A percentile compares a stretch with the other conserved stretches of the same genome.
These are phyloP conservation scores for Rosa multiflora DNA, from an alignment of 306 rosid genomes.

Conservation along the genomic window DNA sequence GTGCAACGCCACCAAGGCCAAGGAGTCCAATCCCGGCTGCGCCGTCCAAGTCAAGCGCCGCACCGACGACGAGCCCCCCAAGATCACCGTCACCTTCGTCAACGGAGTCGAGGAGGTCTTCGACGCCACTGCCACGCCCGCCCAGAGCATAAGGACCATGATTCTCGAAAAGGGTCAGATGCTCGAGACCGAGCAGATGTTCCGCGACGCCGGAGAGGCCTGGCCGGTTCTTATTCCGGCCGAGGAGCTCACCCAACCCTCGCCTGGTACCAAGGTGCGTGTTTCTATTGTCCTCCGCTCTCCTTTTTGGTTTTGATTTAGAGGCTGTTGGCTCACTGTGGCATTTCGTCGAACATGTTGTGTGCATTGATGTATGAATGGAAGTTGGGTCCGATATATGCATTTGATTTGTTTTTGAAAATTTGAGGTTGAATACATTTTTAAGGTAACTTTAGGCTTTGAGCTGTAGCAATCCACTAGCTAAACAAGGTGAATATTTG, in stretches of 20 bases:
- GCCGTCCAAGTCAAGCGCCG: slow-evolving; percentile 81
- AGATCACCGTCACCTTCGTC: slow-evolving; percentile 81
- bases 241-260: slow-evolving; percentile 54
- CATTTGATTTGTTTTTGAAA: not conserved
- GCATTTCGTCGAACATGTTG: slow-evolving; percentile 21
- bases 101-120: slow-evolving; percentile 73
- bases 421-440: not conserved
- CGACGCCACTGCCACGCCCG: slow-evolving; percentile 75
- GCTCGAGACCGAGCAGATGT: slow-evolving; percentile 79
- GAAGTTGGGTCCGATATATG: not conserved
- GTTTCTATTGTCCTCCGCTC: not conserved
- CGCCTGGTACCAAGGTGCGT: slow-evolving; percentile 68
- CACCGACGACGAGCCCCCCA: slow-evolving; percentile 73
- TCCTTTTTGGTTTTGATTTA: not conserved
- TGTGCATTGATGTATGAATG: not conserved
- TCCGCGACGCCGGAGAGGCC: slow-evolving; percentile 79
- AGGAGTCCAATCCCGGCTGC: slow-evolving; percentile 82
- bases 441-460: not conserved
- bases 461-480: not conserved
- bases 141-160: slow-evolving; percentile 68
- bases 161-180: slow-evolving; percentile 75
- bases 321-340: not conserved
- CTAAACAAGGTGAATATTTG: not conserved
- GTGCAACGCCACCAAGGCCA: slow-evolving; percentile 87
- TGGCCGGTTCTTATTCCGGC: slow-evolving; percentile 78